Conservation (phyloP, 495 filamentous ascomycete species). For the Choiromyces venosus region DNA sequence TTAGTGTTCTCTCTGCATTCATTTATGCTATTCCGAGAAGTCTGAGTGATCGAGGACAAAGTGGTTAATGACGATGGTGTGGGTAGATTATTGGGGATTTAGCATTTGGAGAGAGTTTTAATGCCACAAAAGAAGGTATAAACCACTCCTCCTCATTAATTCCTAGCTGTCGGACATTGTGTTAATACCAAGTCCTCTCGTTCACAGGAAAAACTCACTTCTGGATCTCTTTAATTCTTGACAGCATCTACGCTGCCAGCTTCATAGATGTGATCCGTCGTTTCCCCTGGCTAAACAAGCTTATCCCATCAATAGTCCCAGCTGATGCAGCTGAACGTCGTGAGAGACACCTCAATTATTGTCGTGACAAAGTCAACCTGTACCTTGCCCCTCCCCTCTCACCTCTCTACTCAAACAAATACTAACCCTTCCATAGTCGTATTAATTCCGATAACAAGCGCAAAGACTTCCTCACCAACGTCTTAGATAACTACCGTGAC, state of each 20-base stretch:
- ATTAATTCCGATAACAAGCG: constrained; percentile 20
- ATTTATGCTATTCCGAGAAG: neutral
- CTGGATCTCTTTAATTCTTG: constrained; percentile 11
- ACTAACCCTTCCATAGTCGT: neutral
- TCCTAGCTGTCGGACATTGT: neutral
- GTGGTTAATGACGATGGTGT: constrained; percentile 27
- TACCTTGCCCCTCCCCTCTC: neutral
- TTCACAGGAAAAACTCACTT: constrained; percentile 7
- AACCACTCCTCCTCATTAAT: constrained; percentile 2
- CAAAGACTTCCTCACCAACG: constrained; percentile 41
- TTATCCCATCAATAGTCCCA: constrained; percentile 7
- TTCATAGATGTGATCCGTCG: constrained; percentile 1
- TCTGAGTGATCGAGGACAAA: neutral
- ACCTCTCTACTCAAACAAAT: neutral
- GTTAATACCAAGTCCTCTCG: neutral
- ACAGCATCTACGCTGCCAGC: constrained; percentile 39
- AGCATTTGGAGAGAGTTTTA: constrained; percentile 44
- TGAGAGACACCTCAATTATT: neutral
- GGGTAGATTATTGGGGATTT: constrained; percentile 37
- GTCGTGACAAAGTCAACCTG: constrained; percentile 3
- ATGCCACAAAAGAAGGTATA: constrained; percentile 38
- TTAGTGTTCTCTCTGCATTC: neutral
- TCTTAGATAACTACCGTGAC: constrained; percentile 32
- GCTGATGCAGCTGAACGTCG: neutral
- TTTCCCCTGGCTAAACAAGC: constrained; percentile 8